These are phyloP conservation scores for Candida michaelii DNA, from an alignment of 805 yeast species.

Conservation along the genomic window DNA sequence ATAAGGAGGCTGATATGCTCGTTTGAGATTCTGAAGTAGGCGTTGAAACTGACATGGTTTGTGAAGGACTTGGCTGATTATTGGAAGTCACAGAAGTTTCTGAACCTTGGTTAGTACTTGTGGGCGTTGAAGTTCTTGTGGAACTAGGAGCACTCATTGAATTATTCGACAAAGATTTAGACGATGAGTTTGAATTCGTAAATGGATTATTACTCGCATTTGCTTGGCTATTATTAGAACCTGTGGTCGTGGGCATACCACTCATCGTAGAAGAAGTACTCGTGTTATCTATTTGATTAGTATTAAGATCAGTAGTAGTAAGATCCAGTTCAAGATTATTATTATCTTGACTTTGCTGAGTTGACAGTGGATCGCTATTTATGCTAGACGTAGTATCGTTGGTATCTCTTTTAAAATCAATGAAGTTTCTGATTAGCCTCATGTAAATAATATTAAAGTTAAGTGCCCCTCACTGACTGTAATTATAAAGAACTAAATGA, in stretches of 20 bases:
- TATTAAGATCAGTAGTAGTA: neutral
- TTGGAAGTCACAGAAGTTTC: too few species aligned
- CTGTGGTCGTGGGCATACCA: constrained; percentile 2
- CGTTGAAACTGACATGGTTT: too few species aligned
- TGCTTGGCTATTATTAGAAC: neutral
- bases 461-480: neutral
- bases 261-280: neutral
- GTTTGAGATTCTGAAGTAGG: too few species aligned
- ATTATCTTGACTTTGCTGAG: neutral
- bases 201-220: constrained; percentile 1
- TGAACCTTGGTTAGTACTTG: too few species aligned
- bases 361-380: neutral
- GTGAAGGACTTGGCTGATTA: too few species aligned
- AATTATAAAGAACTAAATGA: too few species aligned
- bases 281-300: too few species aligned
- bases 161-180: too few species aligned
- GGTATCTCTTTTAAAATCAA: neutral
- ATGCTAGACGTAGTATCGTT: neutral
- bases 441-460: neutral
- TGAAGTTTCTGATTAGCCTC: neutral
- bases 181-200: constrained; percentile 5
- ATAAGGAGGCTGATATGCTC: too few species aligned
- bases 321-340: neutral
- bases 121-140: neutral
- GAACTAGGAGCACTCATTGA: constrained; percentile 3